Percentiles rank a stretch among this genome's conserved stretches.
These are phyloP conservation scores for Clarireedia monteithiana DNA, from an alignment of 2,329 filamentous ascomycete species.

Conservation along the genomic window DNA sequence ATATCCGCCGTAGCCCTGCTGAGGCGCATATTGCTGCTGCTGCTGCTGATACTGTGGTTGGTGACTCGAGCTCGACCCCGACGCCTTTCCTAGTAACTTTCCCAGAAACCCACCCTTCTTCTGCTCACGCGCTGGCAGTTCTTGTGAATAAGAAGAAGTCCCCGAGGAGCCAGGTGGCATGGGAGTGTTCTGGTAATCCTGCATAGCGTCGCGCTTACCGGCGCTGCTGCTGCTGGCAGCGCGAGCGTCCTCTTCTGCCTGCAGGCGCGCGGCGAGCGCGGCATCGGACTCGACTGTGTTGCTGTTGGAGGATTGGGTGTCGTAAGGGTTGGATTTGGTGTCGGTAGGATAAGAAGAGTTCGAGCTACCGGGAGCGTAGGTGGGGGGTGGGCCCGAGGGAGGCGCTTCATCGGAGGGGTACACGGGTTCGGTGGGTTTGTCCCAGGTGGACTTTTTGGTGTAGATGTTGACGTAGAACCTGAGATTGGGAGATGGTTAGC, in stretches of 20 bases:
- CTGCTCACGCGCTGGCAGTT: conserved; percentile 37
- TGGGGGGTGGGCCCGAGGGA: conserved; percentile 57
- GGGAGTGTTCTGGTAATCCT: conserved; percentile 25
- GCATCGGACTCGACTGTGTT: conserved; percentile 55
- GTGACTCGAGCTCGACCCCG: conserved; percentile 13
- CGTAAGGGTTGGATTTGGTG: conserved; percentile 67
- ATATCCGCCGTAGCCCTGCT: conserved; percentile 10
- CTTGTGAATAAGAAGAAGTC: conserved; percentile 13
- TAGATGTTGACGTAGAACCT: conserved; percentile 89
- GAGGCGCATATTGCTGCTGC: conserved; percentile 12
- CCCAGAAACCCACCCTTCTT: conserved; percentile 41
- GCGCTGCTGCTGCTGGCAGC: conserved; percentile 23
- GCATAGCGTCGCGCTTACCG: conserved; percentile 14
- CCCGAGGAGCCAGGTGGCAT: conserved; percentile 15
- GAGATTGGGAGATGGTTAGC: conserved; percentile 12
- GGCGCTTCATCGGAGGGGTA: conserved; percentile 44
- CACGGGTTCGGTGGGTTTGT: conserved; percentile 65
- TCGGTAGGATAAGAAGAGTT: conserved; percentile 27
- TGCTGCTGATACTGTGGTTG: conserved; percentile 28
- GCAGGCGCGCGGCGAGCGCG: conserved; percentile 64
- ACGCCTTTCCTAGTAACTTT: conserved; percentile 38
- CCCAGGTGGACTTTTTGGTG: conserved; percentile 88
- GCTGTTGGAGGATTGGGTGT: conserved; percentile 18
- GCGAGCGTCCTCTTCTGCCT: conserved; percentile 73
- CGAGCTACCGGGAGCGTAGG: conserved; percentile 32